Percentiles rank a stretch among this genome's conserved stretches.
These are phyloP conservation scores for Rhynchosporium graminicola DNA, from an alignment of 2,329 filamentous ascomycete species.

Conservation along the genomic window DNA sequence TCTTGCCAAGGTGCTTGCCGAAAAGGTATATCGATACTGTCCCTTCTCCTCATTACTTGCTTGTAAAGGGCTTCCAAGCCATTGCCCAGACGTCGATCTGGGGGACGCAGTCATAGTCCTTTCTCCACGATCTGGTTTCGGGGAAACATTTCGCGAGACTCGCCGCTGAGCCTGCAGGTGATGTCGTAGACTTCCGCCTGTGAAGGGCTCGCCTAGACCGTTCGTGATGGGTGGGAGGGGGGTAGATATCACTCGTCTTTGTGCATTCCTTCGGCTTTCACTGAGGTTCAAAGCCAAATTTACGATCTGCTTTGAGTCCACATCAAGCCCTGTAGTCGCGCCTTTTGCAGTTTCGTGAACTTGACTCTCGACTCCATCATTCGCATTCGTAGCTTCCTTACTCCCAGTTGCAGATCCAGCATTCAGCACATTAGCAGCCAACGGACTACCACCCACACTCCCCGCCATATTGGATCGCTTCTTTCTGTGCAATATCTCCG, in stretches of 20 bases:
- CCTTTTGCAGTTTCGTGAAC: constrained; percentile 15
- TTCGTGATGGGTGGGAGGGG: constrained; percentile 48
- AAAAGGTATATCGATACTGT: constrained; percentile 66
- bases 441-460: constrained; percentile 34
- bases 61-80: constrained; percentile 50
- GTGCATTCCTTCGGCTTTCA: constrained; percentile 71
- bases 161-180: constrained; percentile 73
- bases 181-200: constrained; percentile 62
- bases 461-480: constrained; percentile 29
- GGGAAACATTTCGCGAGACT: constrained; percentile 61
- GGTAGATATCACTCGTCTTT: constrained; percentile 53
- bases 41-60: constrained; percentile 50
- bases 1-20: constrained; percentile 76
- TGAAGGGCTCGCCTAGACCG: constrained; percentile 49
- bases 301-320: constrained; percentile 86
- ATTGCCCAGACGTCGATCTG: constrained; percentile 46
- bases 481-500: constrained; percentile 33
- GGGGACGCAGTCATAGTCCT: constrained; percentile 39
- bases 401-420: constrained; percentile 17
- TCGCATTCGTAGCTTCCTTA: constrained; percentile 1
- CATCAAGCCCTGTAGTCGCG: constrained; percentile 50
- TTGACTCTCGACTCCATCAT: constrained; percentile 14
- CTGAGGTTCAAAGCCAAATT: constrained; percentile 88
- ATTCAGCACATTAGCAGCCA: constrained; percentile 33
- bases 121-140: constrained; percentile 50